A percentile compares a stretch with the other conserved stretches of the same genome.
Evolutionary conservation across 345 rosid genomes (phyloP).

Genomic region (Eucalyptus melliodora): DNA sequence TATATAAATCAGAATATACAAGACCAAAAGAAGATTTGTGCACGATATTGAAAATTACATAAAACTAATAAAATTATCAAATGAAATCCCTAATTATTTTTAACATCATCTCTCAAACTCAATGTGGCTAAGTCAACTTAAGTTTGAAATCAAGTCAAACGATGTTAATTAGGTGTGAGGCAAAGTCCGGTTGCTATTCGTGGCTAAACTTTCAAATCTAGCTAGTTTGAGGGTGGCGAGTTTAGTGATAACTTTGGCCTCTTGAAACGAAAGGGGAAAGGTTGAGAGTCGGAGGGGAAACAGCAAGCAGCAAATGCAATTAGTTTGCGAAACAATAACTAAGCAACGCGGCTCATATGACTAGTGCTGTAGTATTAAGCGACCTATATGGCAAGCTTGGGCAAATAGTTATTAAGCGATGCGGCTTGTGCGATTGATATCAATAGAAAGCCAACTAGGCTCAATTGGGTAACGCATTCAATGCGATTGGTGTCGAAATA

Average conservation of each 20-base stretch:
- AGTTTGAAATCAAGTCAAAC: not conserved
- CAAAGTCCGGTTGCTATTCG: not conserved
- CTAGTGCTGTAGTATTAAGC: not conserved
- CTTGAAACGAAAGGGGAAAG: too few relatives aligned
- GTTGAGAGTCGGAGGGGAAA: not conserved
- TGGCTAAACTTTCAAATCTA: not conserved
- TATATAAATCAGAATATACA: not conserved
- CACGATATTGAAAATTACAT: too few relatives aligned
- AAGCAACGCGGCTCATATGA: too few relatives aligned
- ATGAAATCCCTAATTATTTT: not conserved
- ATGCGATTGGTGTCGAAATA: too few relatives aligned
- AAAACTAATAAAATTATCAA: not conserved
- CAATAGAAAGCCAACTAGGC: too few relatives aligned
- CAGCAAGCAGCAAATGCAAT: fast-evolving
- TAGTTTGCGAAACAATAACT: not conserved
- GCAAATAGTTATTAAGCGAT: not conserved
- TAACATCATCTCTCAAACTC: not conserved
- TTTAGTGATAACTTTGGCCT: too few relatives aligned
- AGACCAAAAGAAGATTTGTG: not conserved
- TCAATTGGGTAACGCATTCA: fast-evolving
- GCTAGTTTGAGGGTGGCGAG: too few relatives aligned
- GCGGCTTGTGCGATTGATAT: not conserved
- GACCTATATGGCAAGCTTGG: not conserved
- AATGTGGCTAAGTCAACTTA: too few relatives aligned
- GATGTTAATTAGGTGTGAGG: not conserved